phyloP scores from a whole-genome alignment of 2,329 filamentous ascomycete genomes.

The Aspergillus terreus region DNA sequence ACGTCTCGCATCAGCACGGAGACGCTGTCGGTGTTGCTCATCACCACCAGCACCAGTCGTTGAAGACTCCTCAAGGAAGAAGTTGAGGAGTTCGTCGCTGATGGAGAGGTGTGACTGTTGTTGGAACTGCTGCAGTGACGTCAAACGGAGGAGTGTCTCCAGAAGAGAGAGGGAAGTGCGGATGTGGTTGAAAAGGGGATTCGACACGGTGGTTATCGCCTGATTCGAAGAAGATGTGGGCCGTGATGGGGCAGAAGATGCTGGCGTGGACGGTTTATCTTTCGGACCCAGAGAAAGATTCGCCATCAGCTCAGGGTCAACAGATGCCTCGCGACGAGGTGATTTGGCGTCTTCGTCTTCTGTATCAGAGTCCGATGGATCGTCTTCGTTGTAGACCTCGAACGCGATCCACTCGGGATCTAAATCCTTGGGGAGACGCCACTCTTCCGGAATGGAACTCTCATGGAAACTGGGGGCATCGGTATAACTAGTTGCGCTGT shows the following conservation, averaged over 20 bases:
- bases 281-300: slow-evolving; percentile 42
- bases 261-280: slow-evolving; percentile 25
- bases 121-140: slow-evolving; percentile 86
- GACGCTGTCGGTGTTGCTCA: slow-evolving; percentile 56
- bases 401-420: slow-evolving; percentile 91
- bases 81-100: slow-evolving; percentile 81
- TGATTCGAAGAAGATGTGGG: slow-evolving; percentile 28
- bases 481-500: slow-evolving; percentile 10
- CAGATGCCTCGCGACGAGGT: slow-evolving; percentile 21
- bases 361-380: slow-evolving; percentile 54
- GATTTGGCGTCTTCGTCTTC: slow-evolving; percentile 31
- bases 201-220: slow-evolving; percentile 31
- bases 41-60: slow-evolving; percentile 64
- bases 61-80: slow-evolving; percentile 72
- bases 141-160: slow-evolving; percentile 81
- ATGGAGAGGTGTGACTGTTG: slow-evolving; percentile 86
- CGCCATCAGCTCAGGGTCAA: slow-evolving; percentile 46
- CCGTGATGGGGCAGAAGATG: slow-evolving; percentile 15
- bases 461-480: slow-evolving; percentile 23
- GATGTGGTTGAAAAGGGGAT: slow-evolving; percentile 53
- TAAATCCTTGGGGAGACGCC: slow-evolving; percentile 67
- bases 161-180: slow-evolving; percentile 73
- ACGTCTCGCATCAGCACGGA: slow-evolving; percentile 57
- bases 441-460: slow-evolving; percentile 40
- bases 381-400: slow-evolving; percentile 70